Percentiles rank a stretch among this genome's conserved stretches.
Evolutionary conservation across 352 stramenopile species (phyloP).

Genomic region (Globisporangium lucens): DNA sequence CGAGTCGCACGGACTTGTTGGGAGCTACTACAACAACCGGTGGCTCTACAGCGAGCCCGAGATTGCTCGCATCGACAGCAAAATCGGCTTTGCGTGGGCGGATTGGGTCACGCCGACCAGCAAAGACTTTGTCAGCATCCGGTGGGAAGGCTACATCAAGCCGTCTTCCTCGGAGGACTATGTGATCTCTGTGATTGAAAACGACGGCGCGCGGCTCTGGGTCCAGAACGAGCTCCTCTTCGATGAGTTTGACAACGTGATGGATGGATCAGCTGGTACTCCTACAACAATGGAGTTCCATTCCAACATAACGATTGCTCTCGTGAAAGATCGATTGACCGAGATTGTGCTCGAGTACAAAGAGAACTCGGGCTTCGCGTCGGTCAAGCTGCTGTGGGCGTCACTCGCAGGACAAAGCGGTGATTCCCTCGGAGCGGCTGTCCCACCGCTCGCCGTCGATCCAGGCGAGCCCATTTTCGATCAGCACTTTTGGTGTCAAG

Average conservation of each 20-base stretch:
- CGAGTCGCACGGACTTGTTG: slow-evolving; percentile 77
- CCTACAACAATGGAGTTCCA: slow-evolving; percentile 24
- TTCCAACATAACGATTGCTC: slow-evolving; percentile 33
- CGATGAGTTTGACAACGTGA: slow-evolving; percentile 53
- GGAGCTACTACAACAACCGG: slow-evolving; percentile 95
- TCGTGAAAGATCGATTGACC: slow-evolving; percentile 80
- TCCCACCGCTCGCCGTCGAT: slow-evolving; percentile 77
- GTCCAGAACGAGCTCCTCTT: slow-evolving; percentile 43
- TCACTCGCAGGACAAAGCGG: slow-evolving; percentile 82
- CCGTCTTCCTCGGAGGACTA: slow-evolving; percentile 89
- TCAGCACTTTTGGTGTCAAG: slow-evolving; percentile 54
- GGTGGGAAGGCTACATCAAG: slow-evolving; percentile 92
- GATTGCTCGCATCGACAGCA: slow-evolving; percentile 81
- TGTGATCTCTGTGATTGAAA: slow-evolving; percentile 82
- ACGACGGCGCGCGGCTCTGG: slow-evolving; percentile 91
- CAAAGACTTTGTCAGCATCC: slow-evolving; percentile 93
- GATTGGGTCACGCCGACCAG: slow-evolving; percentile 89
- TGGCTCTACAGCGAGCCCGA: slow-evolving; percentile 90
- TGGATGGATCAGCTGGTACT: slow-evolving; percentile 10
- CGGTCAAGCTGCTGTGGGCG: slow-evolving; percentile 85
- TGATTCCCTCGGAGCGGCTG: slow-evolving; percentile 86
- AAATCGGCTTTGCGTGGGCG: slow-evolving; percentile 92
- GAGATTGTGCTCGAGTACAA: slow-evolving; percentile 92
- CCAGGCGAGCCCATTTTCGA: slow-evolving; percentile 56
- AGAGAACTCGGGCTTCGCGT: slow-evolving; percentile 86